These are phyloP conservation scores for Corylus heterophylla DNA, from an alignment of 306 rosid species.

Conservation along the genomic window DNA sequence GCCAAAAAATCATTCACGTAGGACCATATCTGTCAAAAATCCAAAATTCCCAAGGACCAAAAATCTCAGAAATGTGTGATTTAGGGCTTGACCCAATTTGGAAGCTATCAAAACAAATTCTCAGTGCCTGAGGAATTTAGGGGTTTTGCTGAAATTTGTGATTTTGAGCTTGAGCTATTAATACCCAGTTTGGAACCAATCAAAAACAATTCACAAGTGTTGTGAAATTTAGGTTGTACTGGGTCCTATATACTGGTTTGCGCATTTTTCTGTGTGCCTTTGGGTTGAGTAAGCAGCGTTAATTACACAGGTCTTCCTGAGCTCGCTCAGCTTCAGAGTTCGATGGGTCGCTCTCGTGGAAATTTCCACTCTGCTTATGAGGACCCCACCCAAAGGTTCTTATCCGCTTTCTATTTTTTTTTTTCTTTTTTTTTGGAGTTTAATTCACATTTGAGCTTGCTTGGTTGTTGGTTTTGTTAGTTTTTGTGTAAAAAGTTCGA, in stretches of 20 bases:
- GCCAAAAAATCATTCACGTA: too few species aligned
- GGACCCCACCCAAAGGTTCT: conserved; percentile 89
- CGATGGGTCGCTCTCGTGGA: conserved; percentile 98
- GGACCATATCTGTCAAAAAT: too few species aligned
- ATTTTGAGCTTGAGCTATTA: conserved; percentile 11
- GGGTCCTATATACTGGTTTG: not conserved
- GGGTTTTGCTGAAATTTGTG: conserved; percentile 20
- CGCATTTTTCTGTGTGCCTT: not conserved
- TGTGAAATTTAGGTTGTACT: conserved; percentile 28
- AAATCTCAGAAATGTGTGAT: not conserved
- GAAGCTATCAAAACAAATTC: not conserved
- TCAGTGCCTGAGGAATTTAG: conserved; percentile 21
- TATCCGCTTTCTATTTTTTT: conserved; percentile 5
- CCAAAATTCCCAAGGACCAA: conserved; percentile 16
- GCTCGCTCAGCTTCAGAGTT: not conserved
- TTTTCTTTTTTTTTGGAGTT: not conserved
- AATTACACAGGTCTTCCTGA: conserved; percentile 2
- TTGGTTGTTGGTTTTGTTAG: too few species aligned
- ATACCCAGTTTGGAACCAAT: conserved; percentile 6
- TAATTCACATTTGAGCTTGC: conserved; percentile 6
- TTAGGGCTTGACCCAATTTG: conserved; percentile 13
- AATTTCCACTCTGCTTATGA: conserved; percentile 79
- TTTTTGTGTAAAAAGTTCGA: not conserved
- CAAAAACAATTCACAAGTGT: not conserved
- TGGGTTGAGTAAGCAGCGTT: not conserved